These are phyloP conservation scores for Solanum gracilifrons DNA, from an alignment of 257 asterid genomes.

Conservation along the genomic window DNA sequence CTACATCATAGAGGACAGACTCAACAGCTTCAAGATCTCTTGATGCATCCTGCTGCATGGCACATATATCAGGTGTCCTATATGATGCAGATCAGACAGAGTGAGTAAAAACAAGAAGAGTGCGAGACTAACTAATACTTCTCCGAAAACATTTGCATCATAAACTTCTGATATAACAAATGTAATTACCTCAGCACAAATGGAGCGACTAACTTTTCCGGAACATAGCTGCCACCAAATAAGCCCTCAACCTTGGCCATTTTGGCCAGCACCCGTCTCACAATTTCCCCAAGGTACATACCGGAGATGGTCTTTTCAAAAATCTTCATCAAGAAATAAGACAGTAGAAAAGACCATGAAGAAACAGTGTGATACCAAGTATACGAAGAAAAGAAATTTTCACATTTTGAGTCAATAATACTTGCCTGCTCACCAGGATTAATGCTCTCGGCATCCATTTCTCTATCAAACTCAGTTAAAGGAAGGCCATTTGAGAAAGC, in stretches of 20 bases:
- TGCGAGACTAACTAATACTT: not conserved
- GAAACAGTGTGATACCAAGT: not conserved
- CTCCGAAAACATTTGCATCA: not conserved
- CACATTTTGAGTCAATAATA: not conserved
- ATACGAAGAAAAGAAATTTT: not conserved
- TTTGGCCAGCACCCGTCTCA: conserved; percentile 47
- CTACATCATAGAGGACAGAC: conserved; percentile 34
- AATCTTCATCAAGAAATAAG: conserved; percentile 27
- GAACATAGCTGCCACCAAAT: conserved; percentile 47
- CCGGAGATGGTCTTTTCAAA: conserved; percentile 81
- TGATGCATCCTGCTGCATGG: conserved; percentile 70
- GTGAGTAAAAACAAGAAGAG: not conserved
- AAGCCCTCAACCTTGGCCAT: conserved; percentile 48
- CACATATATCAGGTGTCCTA: conserved; percentile 68
- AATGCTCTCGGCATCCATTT: conserved; percentile 66
- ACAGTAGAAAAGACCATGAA: not conserved
- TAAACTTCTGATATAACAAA: not conserved
- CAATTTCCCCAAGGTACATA: conserved; percentile 82
- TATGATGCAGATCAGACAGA: conserved; percentile 4
- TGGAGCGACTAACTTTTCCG: conserved; percentile 44
- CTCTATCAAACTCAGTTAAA: conserved; percentile 58
- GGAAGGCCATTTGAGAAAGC: conserved; percentile 71
- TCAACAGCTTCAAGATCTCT: conserved; percentile 52
- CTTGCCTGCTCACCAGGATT: conserved; percentile 76
- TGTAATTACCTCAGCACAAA: conserved; percentile 40